Evolutionary conservation across 2,329 filamentous ascomycete species (phyloP), one percentile per base, ranked within the genome.

Genomic region (Claviceps quebecensis): DNA sequence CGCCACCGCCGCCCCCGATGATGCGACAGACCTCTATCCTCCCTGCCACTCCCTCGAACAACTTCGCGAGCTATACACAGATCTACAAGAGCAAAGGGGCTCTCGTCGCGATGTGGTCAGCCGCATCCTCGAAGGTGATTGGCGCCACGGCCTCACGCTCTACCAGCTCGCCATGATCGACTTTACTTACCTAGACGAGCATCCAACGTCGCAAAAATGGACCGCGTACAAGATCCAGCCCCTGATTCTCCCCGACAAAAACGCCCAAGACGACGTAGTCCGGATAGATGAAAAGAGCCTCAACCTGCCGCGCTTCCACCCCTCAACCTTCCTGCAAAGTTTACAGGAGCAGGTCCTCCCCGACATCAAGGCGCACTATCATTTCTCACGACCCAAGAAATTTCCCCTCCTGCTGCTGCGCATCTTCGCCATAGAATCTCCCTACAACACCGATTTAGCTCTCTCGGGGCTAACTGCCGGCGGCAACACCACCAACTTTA

Each of bases 351-450:
- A 90, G 61, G 76, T 89, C 17, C 73, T 87, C 1, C 86, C 87
- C 1, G 77, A 93, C 53, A 78, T 90, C 58, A 94, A 93, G 65
- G 85, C 86, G 5, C 86, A 94, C 66, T 93, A 87, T 65, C 83
- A 87, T 58, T 78, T 93, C 54, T 81, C 85, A 57, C 78, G 83
- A n/a, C 83, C 86, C 50, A 73, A 77, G 50, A 72, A 75, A 1
- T 71, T 85, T n/a, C 80, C 86, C 0, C 70, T 93, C 4, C 75
- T 86, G 1, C 72, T 93, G 26, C 69, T 94, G n/a, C 81, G 87
- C 48, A 81, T 94, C 45, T 86, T 88, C 60, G 78, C 90, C 53
- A 71, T 88, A 55, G 84, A 93, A 63, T 87, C 86, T 1, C 87
- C 87, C 0, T 95, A 94, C 64, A 85, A 84, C 57, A 80, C 78